phyloP scores from a whole-genome alignment of 2,329 filamentous ascomycete species.

The Coniochaeta sp. region DNA sequence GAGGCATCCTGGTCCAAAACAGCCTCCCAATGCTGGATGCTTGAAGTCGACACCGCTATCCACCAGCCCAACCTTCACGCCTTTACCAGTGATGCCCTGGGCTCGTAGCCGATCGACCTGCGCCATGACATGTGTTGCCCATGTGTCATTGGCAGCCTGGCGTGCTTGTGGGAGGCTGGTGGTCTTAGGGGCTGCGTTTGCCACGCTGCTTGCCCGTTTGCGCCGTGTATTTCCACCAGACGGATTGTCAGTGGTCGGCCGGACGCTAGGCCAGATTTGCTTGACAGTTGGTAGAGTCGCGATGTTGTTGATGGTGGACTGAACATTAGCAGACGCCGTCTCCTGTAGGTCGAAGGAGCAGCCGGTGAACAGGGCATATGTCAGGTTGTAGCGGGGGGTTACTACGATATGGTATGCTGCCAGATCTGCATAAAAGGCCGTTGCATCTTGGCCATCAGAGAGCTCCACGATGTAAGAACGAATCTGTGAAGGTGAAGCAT shows the following conservation, averaged over 20 bases:
- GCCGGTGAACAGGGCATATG: conserved; percentile 8
- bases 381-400: conserved; percentile 10
- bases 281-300: conserved; percentile 14
- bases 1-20: conserved; percentile 41
- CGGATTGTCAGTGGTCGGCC: not conserved
- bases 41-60: conserved; percentile 38
- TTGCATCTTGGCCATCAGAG: conserved; percentile 8
- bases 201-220: not conserved
- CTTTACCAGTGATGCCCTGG: conserved; percentile 35
- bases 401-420: conserved; percentile 7
- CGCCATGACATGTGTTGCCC: conserved; percentile 22
- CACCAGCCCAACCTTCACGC: conserved; percentile 34
- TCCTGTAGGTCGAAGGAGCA: conserved; percentile 7
- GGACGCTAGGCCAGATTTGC: conserved; percentile 19
- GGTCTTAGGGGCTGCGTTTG: too few relatives aligned
- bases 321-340: not conserved
- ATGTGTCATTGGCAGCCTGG: conserved; percentile 7
- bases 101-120: conserved; percentile 33
- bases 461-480: conserved; percentile 4
- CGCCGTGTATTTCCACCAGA: not conserved
- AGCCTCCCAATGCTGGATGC: conserved; percentile 44
- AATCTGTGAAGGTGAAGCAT: not conserved
- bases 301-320: not conserved
- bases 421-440: conserved; percentile 13
- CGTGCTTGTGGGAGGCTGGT: conserved; percentile 5